A percentile compares a stretch with the other conserved stretches of the same genome.
Evolutionary conservation across 148 eudicot species (phyloP).

Genomic region (Hydrangea macrophylla): DNA sequence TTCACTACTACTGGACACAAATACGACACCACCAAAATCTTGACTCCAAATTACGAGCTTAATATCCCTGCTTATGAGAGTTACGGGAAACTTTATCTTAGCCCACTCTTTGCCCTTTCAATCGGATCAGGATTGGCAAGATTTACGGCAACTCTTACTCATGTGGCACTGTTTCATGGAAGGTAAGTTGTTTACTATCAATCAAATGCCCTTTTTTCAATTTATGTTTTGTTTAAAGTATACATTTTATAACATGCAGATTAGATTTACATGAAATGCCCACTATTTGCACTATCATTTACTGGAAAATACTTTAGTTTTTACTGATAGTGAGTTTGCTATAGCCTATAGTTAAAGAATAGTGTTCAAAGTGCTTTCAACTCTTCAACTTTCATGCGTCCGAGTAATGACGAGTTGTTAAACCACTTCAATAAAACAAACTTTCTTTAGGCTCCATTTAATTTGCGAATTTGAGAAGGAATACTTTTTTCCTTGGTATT

Average conservation of each 20-base stretch:
- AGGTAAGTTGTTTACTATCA: slow-evolving; percentile 50
- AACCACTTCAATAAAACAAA: not conserved
- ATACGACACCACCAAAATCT: slow-evolving; percentile 81
- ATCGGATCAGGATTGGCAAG: slow-evolving; percentile 96
- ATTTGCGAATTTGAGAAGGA: no score
- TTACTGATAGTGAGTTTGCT: not conserved
- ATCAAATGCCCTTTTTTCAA: no score
- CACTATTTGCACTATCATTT: not conserved
- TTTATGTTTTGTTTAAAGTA: not conserved
- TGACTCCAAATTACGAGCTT: slow-evolving; percentile 83
- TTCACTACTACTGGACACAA: slow-evolving; percentile 69
- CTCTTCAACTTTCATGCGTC: not conserved
- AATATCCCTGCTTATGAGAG: slow-evolving; percentile 73
- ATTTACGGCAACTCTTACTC: slow-evolving; percentile 86
- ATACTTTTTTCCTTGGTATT: no score
- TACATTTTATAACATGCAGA: not conserved
- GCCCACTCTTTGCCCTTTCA: slow-evolving; percentile 95
- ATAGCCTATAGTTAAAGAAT: not conserved
- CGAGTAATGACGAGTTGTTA: not conserved
- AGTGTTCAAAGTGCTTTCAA: not conserved
- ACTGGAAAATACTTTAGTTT: not conserved
- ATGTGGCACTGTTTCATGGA: slow-evolving; percentile 93
- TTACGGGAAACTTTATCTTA: slow-evolving; percentile 85
- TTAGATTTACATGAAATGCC: not conserved
- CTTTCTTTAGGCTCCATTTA: no score